Evolutionary conservation across 306 rosid genomes (phyloP), one percentile per base, ranked within the genome.

Genomic region (Cicer judaicum): DNA sequence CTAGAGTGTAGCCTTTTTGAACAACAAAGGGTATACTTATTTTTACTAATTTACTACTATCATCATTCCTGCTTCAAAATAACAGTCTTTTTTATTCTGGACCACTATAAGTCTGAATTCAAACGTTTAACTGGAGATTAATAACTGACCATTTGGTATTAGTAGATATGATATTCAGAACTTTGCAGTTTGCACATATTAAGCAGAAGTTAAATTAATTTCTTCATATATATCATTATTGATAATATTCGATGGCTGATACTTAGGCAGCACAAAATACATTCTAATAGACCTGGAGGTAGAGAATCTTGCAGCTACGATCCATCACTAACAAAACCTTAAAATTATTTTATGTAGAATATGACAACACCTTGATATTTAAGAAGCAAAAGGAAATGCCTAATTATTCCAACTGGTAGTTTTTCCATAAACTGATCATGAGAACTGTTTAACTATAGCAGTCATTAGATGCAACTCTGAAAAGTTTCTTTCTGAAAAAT

Each of bases 191-290:
- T 19, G 55, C 57, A 59, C 72, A 55, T 49, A 12, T 56, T 71
- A 2, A 41, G 70, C 74, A 70, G 60, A 16, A 53, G 21, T 13
- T 72, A 42, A 62, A 46, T 29, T 55, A 62, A 75, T 34, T 70
- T 68, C 24, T 68, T 62, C 24, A 62, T 18, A 57, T 70, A 7
- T 46, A 64, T 41, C 77, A 29, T 52, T 36, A 50, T 42, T 63
- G 41, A n/a, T 34, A 13, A 42, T n/a, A n/a, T n/a, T 57, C 64
- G 56, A 72, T 19, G 16, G 16, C 53, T 2, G 70, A 16, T 68
- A 80, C 57, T 73, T 15, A 24, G 48, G 63, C 74, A 43, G 70
- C 65, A 29, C 5, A 69, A 47, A 63, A 71, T 75, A 70, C 68
- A 70, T 38, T 60, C 16, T 55, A 10, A 46, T 41, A 41, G 13